A percentile compares a stretch with the other conserved stretches of the same genome.
Conservation (phyloP, 805 yeast genomes). For the Candida insectorum region DNA sequence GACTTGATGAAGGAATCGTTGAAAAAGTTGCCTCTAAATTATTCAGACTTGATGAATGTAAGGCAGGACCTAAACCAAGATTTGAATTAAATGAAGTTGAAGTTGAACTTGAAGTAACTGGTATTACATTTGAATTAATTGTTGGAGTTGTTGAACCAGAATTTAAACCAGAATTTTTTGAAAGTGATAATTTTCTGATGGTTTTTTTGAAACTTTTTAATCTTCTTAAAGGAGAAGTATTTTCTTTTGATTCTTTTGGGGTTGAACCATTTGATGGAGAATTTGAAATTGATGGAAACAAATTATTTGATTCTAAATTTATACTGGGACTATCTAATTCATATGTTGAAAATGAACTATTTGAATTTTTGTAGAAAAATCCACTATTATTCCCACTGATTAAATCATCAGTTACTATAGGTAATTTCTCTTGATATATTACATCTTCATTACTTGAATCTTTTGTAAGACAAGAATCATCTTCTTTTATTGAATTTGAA, state of each 20-base stretch:
- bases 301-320: conserved; percentile 18
- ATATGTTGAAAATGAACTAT: conserved; percentile 16
- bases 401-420: not conserved
- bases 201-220: conserved; percentile 36
- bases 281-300: conserved; percentile 12
- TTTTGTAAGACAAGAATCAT: not conserved
- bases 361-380: conserved; percentile 8
- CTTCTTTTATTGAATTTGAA: not conserved
- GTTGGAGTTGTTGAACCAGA: not conserved
- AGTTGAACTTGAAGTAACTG: conserved; percentile 1
- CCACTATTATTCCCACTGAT: not conserved
- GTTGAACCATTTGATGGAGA: conserved; percentile 1
- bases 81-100: not conserved
- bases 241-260: not conserved
- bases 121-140: conserved; percentile 1
- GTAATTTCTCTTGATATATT: not conserved
- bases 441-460: not conserved
- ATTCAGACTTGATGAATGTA: not conserved
- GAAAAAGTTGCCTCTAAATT: not conserved
- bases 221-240: conserved; percentile 29
- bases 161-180: conserved; percentile 6
- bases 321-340: conserved; percentile 22
- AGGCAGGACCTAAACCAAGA: not conserved
- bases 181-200: conserved; percentile 34
- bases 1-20: not conserved